A percentile compares a stretch with the other conserved stretches of the same genome.
These are phyloP conservation scores for Colletotrichum godetiae DNA, from an alignment of 2,329 filamentous ascomycete species.

Conservation along the genomic window DNA sequence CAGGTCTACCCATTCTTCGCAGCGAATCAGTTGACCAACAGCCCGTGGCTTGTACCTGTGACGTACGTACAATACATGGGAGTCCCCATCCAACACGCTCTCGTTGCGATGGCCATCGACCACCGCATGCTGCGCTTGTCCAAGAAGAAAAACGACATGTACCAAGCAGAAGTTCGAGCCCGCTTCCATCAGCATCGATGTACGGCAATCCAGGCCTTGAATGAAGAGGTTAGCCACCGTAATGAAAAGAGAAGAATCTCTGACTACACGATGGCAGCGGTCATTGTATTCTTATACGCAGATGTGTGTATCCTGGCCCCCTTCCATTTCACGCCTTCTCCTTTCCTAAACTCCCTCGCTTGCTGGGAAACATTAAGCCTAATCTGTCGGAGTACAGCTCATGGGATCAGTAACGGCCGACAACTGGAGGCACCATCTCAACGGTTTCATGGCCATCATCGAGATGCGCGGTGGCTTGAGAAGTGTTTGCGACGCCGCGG, in stretches of 20 bases:
- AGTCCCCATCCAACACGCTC: slow-evolving; percentile 5
- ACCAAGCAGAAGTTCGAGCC: slow-evolving; percentile 37
- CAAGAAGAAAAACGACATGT: slow-evolving; percentile 17
- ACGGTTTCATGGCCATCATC: slow-evolving; percentile 34
- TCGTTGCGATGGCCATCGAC: slow-evolving; percentile 46
- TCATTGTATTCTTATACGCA: slow-evolving; percentile 24
- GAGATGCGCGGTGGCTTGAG: slow-evolving; percentile 30
- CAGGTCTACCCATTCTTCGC: slow-evolving; percentile 8
- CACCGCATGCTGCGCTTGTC: slow-evolving; percentile 45
- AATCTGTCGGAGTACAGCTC: not conserved
- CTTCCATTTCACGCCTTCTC: not conserved
- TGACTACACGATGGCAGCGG: slow-evolving; percentile 1
- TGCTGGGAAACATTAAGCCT: not conserved
- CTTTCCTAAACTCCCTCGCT: accelerated
- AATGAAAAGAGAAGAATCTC: slow-evolving; percentile 33
- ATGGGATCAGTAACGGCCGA: slow-evolving; percentile 44
- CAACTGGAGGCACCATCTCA: slow-evolving; percentile 49
- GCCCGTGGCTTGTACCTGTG: slow-evolving; percentile 22
- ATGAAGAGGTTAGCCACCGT: slow-evolving; percentile 38
- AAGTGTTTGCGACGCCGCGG: not conserved
- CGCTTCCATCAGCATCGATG: slow-evolving; percentile 46
- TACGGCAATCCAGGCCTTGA: slow-evolving; percentile 45
- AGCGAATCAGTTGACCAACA: slow-evolving; percentile 11
- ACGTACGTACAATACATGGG: slow-evolving; percentile 4
- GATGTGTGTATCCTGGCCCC: slow-evolving; percentile 4